Base-by-base conservation (phyloP, 2,329 filamentous ascomycete species). In the Shiraia bambusicola region DNA sequence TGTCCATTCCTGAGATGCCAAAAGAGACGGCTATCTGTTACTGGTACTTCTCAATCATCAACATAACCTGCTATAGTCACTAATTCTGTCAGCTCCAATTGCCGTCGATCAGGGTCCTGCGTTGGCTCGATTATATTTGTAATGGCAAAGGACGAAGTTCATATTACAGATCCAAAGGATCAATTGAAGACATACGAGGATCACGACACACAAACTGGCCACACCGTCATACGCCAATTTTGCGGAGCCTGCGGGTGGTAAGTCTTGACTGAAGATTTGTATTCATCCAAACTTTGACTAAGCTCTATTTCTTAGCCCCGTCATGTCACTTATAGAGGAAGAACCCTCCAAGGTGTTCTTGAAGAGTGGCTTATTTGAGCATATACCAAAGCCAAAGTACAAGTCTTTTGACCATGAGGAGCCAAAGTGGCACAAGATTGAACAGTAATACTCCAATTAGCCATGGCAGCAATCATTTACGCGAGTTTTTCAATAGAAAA, bases 221-320 rank as follows among this genome's bases (percentile, higher is more conserved):
- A 64, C 14, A 47, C 52, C 0, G 55, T 66, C 11, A 50, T 41
- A 1, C 49, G 62, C 6, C 45, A 58, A 25, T 66, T 66, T 35
- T 66, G 62, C 30, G 40, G 54, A 6, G 54, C 51, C n/a, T 65
- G 63, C 37, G 63, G 63, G 19, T 58, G 52, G 60, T 61, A 22
- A 12, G 11, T 27, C 9, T 12, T 2, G 15, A 28, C 3, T 2
- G 9, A 10, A 32, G 2, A 5, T 16, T 34, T 22, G 19, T 22
- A 5, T 4, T 22, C 8, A 11, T 8, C 14, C 8, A 5, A 22
- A 17, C 5, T 12, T 13, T 24, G 3, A 12, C 36, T 38, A 10
- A 33, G 6, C 55, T 41, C n/a, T 3, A 14, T 6, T 4, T 8
- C 19, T 7, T 6, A 66, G 63, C 27, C 61, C 61, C 0, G 35